Conservation (phyloP, 1,284 basidiomycete genomes). For the Fereydounia khargensis region DNA sequence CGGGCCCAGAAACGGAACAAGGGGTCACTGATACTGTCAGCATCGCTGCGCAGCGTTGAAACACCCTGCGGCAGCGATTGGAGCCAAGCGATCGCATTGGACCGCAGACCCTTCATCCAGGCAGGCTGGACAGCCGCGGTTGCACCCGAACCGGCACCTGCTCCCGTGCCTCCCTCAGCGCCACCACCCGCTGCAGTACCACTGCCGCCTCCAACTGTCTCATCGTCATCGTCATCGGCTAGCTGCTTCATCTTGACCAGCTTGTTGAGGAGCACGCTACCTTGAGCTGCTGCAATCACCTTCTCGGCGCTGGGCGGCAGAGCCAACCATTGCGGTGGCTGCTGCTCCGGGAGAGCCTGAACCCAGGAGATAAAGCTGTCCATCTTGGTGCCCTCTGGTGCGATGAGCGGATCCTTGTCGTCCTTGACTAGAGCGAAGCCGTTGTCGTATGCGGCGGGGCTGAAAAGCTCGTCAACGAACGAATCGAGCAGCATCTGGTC, state of each 20-base stretch:
- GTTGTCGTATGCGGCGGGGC: constrained; percentile 47
- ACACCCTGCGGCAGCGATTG: constrained; percentile 23
- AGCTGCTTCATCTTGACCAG: constrained; percentile 49
- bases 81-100: constrained; percentile 42
- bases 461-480: constrained; percentile 53
- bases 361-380: constrained; percentile 51
- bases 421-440: constrained; percentile 48
- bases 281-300: constrained; percentile 49
- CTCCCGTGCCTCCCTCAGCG: not conserved
- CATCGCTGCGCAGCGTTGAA: constrained; percentile 12
- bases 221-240: constrained; percentile 47
- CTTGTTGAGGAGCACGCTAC: constrained; percentile 40
- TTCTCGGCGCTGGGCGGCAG: constrained; percentile 53
- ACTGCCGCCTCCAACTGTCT: constrained; percentile 4
- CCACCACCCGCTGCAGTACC: not conserved
- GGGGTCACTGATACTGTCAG: constrained; percentile 41
- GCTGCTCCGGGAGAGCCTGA: constrained; percentile 49
- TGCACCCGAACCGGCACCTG: not conserved
- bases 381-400: constrained; percentile 53
- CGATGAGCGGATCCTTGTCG: constrained; percentile 30
- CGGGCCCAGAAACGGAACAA: constrained; percentile 54
- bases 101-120: constrained; percentile 48
- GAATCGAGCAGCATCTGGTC: constrained; percentile 54
- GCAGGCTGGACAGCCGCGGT: constrained; percentile 35
- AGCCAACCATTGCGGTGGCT: constrained; percentile 54